Evolutionary conservation across 2,329 filamentous ascomycete genomes (phyloP), one percentile per base, ranked within the genome.

Genomic region (Nemania bipapillata): DNA sequence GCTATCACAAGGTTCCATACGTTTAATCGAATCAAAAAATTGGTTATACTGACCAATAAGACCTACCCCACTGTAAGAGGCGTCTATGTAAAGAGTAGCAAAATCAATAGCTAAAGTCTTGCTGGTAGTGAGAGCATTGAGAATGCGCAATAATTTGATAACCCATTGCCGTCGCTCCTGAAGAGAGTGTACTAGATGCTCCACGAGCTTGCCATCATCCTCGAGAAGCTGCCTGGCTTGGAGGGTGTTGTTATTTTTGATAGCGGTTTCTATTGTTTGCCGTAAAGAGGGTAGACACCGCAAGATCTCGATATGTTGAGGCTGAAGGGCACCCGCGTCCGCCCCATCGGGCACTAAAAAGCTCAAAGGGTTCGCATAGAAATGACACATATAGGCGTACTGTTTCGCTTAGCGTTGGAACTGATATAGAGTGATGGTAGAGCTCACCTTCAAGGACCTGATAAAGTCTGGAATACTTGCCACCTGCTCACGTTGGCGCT

Each of bases 341-440:
- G 74, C 70, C n/a, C 77, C 75, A 24, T 74, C 72, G 2, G 81
- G 80, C 9, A 89, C 79, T 37, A 95, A 84, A 3, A 93, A 78
- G 69, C 89, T 92, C 3, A 94, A 82, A 0, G 91, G 88, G 73
- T 94, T 95, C 45, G 91, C 91, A 74, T 93, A 95, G 76, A 92
- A 95, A 77, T 94, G 91, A 65, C 90, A 92, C 92, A 96, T 94
- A 76, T 94, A 93, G 0, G 90, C 89, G 80, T 95, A 96, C 87
- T 93, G 77, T 12, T 68, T 76, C 74, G 58, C 50, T 63, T 66
- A 69, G 53, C 26, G 12, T 60, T 9, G 15, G 37, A 9, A 42
- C 22, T 45, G n/a, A 45, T 35, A 3, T 8, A 15, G 11, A 54
- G 17, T 35, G n/a, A 15, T 49, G 22, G n/a, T 5, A 11, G 9